A percentile compares a stretch with the other conserved stretches of the same genome.
These are phyloP conservation scores for Rhizopogon salebrosus DNA, from an alignment of 768 basidiomycete species.

Conservation along the genomic window DNA sequence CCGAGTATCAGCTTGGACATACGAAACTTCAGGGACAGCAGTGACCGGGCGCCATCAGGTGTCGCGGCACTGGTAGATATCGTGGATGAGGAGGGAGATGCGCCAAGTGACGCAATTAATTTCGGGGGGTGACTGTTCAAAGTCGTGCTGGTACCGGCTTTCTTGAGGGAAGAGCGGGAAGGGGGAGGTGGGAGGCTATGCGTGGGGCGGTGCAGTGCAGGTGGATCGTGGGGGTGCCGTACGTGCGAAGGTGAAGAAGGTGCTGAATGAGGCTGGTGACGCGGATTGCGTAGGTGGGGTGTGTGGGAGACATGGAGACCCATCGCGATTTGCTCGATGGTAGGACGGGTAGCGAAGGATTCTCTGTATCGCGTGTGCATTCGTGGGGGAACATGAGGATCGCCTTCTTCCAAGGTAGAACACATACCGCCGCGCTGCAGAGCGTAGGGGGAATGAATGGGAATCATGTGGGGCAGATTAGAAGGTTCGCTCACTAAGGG, in stretches of 20 bases:
- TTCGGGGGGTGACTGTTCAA: constrained; percentile 17
- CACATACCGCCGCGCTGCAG: constrained; percentile 31
- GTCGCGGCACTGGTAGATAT: constrained; percentile 26
- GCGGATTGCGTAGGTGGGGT: constrained; percentile 50
- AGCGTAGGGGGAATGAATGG: constrained; percentile 4
- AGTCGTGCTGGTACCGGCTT: constrained; percentile 28
- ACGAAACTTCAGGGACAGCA: constrained; percentile 39
- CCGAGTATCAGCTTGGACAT: constrained; percentile 50
- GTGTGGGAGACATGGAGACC: constrained; percentile 74
- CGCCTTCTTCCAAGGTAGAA: constrained; percentile 38
- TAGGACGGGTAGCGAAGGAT: constrained; percentile 44
- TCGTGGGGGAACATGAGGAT: constrained; percentile 25
- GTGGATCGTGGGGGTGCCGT: constrained; percentile 24
- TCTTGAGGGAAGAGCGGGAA: constrained; percentile 62
- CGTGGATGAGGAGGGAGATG: constrained; percentile 28
- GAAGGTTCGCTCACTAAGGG: constrained; percentile 13
- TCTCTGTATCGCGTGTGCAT: constrained; percentile 34
- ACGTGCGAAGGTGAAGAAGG: constrained; percentile 11
- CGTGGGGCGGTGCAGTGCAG: constrained; percentile 16
- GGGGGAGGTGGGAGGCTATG: constrained; percentile 50
- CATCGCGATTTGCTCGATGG: constrained; percentile 76
- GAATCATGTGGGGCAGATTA: background rate
- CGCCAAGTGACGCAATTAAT: constrained; percentile 9
- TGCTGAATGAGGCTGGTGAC: constrained; percentile 14
- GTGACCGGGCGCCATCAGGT: constrained; percentile 21